Percentiles rank a stretch among this genome's conserved stretches.
Evolutionary conservation across 2,329 filamentous ascomycete genomes (phyloP).

Genomic region (Arachnomyces sp.): DNA sequence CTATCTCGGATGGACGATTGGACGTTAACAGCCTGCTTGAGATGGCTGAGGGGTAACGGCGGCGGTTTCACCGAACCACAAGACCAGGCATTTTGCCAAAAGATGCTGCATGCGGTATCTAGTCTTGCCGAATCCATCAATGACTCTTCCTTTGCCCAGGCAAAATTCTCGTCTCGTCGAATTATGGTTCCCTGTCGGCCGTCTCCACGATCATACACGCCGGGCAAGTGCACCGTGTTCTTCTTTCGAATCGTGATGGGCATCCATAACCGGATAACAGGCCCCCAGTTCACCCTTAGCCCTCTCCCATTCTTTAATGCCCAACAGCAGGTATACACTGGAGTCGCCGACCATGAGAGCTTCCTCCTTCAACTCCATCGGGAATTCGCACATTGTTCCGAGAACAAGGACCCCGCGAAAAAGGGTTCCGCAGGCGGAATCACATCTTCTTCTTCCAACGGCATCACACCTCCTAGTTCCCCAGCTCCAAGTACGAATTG

Average conservation of each 20-base stretch:
- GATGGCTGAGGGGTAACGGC: slow-evolving; percentile 25
- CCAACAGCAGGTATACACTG: slow-evolving; percentile 56
- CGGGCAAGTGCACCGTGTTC: slow-evolving; percentile 37
- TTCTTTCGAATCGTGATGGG: slow-evolving; percentile 57
- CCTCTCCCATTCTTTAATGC: slow-evolving; percentile 60
- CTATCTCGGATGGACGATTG: slow-evolving; percentile 36
- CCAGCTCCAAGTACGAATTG: slow-evolving; percentile 15
- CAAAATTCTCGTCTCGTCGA: slow-evolving; percentile 30
- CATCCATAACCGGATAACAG: slow-evolving; percentile 49
- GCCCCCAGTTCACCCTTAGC: slow-evolving; percentile 50
- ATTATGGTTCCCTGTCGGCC: slow-evolving; percentile 30
- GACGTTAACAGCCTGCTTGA: slow-evolving; percentile 28
- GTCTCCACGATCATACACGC: slow-evolving; percentile 19
- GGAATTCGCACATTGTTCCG: slow-evolving; percentile 45
- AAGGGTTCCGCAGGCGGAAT: slow-evolving; percentile 19
- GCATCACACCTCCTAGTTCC: slow-evolving; percentile 4
- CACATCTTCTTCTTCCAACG: slow-evolving; percentile 7
- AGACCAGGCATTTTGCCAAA: slow-evolving; percentile 35
- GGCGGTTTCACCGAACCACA: slow-evolving; percentile 15
- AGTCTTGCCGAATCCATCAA: slow-evolving; percentile 34
- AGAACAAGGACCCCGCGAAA: slow-evolving; percentile 10
- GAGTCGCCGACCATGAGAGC: slow-evolving; percentile 47
- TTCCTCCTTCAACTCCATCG: slow-evolving; percentile 56
- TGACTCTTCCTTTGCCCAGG: slow-evolving; percentile 35
- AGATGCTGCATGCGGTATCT: slow-evolving; percentile 36